A percentile compares a stretch with the other conserved stretches of the same genome.
Evolutionary conservation across 2,329 filamentous ascomycete species (phyloP).

Genomic region (Aureobasidium sp.): DNA sequence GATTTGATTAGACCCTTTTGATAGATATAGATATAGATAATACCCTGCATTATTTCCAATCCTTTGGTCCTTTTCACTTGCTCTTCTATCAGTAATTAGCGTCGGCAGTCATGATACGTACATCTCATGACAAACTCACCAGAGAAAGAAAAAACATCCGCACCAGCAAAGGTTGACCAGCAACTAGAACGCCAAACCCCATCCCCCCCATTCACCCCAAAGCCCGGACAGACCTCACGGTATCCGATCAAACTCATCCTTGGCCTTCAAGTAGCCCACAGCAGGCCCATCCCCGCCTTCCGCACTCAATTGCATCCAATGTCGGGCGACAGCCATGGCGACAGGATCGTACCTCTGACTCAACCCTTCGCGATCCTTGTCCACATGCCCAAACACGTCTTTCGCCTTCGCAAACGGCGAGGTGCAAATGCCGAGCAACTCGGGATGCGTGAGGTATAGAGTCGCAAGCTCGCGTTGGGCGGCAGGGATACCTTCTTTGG

Average conservation of each 20-base stretch:
- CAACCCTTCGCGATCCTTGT: conserved; percentile 62
- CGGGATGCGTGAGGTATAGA: conserved; percentile 86
- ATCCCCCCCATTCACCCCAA: neutral
- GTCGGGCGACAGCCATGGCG: conserved; percentile 87
- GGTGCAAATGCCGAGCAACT: conserved; percentile 71
- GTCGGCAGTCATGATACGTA: too few relatives aligned
- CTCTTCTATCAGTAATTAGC: too few relatives aligned
- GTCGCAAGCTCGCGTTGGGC: conserved; percentile 90
- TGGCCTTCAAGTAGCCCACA: conserved; percentile 70
- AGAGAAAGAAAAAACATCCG: too few relatives aligned
- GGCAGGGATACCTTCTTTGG: conserved; percentile 81
- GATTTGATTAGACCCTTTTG: neutral
- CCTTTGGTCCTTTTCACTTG: too few relatives aligned
- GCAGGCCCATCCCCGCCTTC: conserved; percentile 81
- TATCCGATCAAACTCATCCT: conserved; percentile 55
- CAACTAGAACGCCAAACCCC: neutral
- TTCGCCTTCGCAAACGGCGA: conserved; percentile 75
- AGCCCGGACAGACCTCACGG: conserved; percentile 39
- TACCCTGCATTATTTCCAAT: too few relatives aligned
- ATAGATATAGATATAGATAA: neutral
- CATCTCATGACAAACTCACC: too few relatives aligned
- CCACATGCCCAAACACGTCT: conserved; percentile 76
- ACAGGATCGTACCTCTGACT: conserved; percentile 69
- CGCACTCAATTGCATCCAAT: conserved; percentile 93
- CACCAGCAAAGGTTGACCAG: neutral